These are phyloP conservation scores for Stemphylium beticola DNA, from an alignment of 2,329 filamentous ascomycete species.

Conservation along the genomic window DNA sequence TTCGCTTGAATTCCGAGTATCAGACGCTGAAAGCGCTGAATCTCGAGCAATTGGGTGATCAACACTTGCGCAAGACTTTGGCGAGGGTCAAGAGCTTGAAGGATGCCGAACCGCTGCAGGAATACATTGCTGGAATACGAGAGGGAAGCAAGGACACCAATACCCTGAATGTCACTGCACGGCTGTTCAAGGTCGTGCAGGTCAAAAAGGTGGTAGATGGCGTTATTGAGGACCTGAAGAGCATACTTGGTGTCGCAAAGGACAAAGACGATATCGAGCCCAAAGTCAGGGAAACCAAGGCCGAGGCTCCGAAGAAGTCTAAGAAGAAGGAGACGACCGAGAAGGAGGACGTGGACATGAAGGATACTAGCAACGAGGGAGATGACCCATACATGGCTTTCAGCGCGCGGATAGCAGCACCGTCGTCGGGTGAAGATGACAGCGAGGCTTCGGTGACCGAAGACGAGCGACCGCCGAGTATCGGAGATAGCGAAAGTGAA, in stretches of 20 bases:
- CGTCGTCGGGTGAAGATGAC: slow-evolving; percentile 44
- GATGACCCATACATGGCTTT: slow-evolving; percentile 45
- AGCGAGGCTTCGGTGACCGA: slow-evolving; percentile 38
- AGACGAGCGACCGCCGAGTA: slow-evolving; percentile 39
- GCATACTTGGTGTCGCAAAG: slow-evolving; percentile 36
- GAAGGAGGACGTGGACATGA: slow-evolving; percentile 27
- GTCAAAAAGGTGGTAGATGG: slow-evolving; percentile 62
- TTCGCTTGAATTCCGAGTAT: slow-evolving; percentile 69
- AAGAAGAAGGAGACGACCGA: slow-evolving; percentile 24
- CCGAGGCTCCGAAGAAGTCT: slow-evolving; percentile 37
- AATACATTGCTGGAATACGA: slow-evolving; percentile 42
- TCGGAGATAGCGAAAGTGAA: slow-evolving; percentile 36
- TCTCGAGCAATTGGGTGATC: slow-evolving; percentile 56
- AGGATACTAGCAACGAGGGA: slow-evolving; percentile 37
- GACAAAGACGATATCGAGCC: slow-evolving; percentile 22
- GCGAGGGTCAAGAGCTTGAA: slow-evolving; percentile 63
- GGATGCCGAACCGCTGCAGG: slow-evolving; percentile 57
- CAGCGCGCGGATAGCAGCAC: slow-evolving; percentile 49
- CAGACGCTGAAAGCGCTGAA: slow-evolving; percentile 64
- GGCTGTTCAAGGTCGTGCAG: slow-evolving; percentile 65
- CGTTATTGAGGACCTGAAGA: slow-evolving; percentile 52
- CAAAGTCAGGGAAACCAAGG: slow-evolving; percentile 26
- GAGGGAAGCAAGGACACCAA: slow-evolving; percentile 53
- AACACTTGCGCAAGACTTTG: slow-evolving; percentile 63
- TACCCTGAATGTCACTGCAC: slow-evolving; percentile 63